A percentile compares a stretch with the other conserved stretches of the same genome.
These are phyloP conservation scores for Daldinia childiae DNA, from an alignment of 495 filamentous ascomycete species.

Conservation along the genomic window DNA sequence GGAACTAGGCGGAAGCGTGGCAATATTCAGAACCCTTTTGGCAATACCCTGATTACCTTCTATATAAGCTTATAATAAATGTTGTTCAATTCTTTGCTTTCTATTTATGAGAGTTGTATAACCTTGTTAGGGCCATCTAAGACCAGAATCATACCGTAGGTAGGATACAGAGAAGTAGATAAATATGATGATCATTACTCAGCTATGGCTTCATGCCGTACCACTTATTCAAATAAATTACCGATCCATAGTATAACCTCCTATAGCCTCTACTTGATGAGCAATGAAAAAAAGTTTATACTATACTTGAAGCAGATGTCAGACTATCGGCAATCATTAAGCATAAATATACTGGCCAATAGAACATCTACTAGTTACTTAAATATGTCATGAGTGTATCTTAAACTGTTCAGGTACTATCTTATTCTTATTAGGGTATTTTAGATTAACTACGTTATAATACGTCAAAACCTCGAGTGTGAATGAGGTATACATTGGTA, in stretches of 20 bases:
- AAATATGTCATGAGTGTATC: neutral
- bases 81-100: neutral
- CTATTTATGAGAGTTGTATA: neutral
- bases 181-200: neutral
- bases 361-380: neutral
- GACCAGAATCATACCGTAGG: neutral
- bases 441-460: neutral
- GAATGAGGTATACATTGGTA: neutral
- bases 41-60: neutral
- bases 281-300: neutral
- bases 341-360: neutral
- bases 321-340: neutral
- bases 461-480: neutral
- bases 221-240: neutral
- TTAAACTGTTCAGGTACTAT: neutral
- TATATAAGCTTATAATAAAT: neutral
- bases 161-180: neutral
- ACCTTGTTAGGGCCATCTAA: neutral
- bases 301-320: neutral
- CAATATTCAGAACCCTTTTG: neutral
- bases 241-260: neutral
- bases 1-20: constrained; percentile 1
- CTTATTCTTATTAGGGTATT: neutral
- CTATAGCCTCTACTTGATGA: too few relatives aligned
- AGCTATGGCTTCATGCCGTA: neutral